Base-by-base conservation (phyloP, 208 protist species). In the Trypanosoma scelopori region DNA sequence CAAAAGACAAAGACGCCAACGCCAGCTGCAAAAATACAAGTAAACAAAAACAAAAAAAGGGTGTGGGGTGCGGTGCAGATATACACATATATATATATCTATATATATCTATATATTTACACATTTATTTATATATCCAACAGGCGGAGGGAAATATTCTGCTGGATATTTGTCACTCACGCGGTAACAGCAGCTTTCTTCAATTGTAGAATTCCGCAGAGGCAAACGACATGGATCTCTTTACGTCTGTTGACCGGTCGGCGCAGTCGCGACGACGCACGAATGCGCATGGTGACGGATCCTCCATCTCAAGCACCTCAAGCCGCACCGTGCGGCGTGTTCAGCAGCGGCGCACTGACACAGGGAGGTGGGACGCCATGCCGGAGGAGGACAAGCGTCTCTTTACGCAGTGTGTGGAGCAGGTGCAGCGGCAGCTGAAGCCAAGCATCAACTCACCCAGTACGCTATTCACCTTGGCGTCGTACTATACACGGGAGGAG, bases 341-440 rank as follows among this genome's bases (percentile, higher is more conserved):
- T 53, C 48, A 66, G 25, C 53, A 46, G 15, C 51, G 53, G 35
- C 48, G 56, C 15, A 52, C 49, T 25, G 62, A 30, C 32, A 52
- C 56, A 49, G 67, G 59, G 37, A 41, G 50, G 39, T 16, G 41
- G 47, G 65, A 64, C 1, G 62, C 50, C 4, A 60, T 55, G 47
- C 67, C 52, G 20, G 75, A 39, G 0, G 85, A 85, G 28, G 81
- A 89, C 39, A 77, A 74, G 27, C 46, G 74, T 15, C 84, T 92
- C 37, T 91, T 95, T 62, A 68, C 73, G 50, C 79, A 87, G 64
- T 95, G 90, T 56, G 87, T 87, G 2, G 71, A 82, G 25, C 87
- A 94, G 76, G 84, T 96, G 55, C 86, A 92, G 74, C 79, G 81
- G 11, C 85, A 89, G 67, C 71, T 96, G 15, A 94, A 93, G 68